These are phyloP conservation scores for Axilococcus clingmanii DNA, from an alignment of 139 green algal genomes.

Conservation along the genomic window DNA sequence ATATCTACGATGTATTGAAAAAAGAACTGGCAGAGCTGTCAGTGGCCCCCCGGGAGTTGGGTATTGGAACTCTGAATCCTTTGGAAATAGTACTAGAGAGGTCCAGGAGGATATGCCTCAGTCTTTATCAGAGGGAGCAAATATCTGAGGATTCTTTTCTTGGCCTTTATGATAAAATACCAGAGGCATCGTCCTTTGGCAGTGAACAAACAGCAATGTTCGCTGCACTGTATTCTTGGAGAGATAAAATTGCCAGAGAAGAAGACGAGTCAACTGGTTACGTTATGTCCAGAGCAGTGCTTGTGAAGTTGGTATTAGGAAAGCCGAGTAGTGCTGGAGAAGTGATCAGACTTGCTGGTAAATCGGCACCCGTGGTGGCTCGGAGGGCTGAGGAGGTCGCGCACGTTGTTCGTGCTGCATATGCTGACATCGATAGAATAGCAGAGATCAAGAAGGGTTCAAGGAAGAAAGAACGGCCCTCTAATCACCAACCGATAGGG, in stretches of 20 bases:
- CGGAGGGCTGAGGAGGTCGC: slow-evolving; percentile 3
- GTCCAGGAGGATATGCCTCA: slow-evolving; percentile 58
- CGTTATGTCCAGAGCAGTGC: slow-evolving; percentile 62
- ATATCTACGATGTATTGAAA: slow-evolving; percentile 74
- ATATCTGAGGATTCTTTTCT: slow-evolving; percentile 22
- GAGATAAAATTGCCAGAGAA: slow-evolving; percentile 50
- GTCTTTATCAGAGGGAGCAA: slow-evolving; percentile 62
- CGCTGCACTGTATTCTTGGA: slow-evolving; percentile 51
- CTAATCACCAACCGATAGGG: not conserved
- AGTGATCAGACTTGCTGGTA: slow-evolving; percentile 10
- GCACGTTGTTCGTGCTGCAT: not conserved
- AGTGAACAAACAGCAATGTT: slow-evolving; percentile 49
- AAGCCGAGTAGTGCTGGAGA: slow-evolving; percentile 25
- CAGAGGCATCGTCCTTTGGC: slow-evolving; percentile 13
- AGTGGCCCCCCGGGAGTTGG: slow-evolving; percentile 10
- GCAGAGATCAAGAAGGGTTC: not conserved
- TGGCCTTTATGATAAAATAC: slow-evolving; percentile 10
- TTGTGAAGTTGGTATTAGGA: slow-evolving; percentile 50
- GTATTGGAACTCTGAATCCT: slow-evolving; percentile 2
- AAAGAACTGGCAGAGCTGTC: slow-evolving; percentile 7
- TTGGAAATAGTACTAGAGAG: slow-evolving; percentile 55
- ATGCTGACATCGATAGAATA: not conserved
- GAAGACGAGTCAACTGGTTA: slow-evolving; percentile 79
- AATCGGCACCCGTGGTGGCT: slow-evolving; percentile 1
- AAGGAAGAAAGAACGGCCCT: too few relatives aligned